Base-by-base conservation (phyloP, 169 alveolate genomes). In the Eimeria sp. region DNA sequence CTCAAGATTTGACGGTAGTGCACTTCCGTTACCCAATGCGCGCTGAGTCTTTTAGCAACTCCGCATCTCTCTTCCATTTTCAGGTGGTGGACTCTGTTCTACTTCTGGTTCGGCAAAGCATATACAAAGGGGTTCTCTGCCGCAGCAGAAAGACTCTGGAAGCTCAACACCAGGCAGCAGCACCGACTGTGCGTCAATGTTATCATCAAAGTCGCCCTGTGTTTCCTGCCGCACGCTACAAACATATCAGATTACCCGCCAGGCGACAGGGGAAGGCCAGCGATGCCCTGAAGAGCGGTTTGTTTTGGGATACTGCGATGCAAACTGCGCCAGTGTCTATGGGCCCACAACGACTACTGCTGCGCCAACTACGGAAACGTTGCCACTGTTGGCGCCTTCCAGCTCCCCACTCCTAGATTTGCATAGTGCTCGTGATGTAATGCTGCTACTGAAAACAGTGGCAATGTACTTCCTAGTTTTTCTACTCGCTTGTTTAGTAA, bases 341-440 rank as follows among this genome's bases (percentile, higher is more conserved):
- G 78, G 94, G 83, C 65, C 83, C 83, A 84, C 92, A 58, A 87
- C 82, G 40, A 86, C 93, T 20, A 86, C 93, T 9, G 63, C 93
- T 40, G 3, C n/a, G 27, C 16, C 82, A 86, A 30, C 40, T 18
- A 61, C 63, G 47, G 27, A 82, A 51, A 63, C 63, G 20, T 20
- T 61, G 47, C 83, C 75, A 2, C 11, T 43, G 40, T 13, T 47
- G 45, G 40, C 83, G 27, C 22, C 94, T 65, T 45, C 82, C 65
- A 63, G 70, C 27, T 10, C 63, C 63, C 70, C 67, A 0, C 3
- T 2, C 61, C 3, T 87, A 43, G 45, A 63, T 47, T 1, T 87
- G 25, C 34, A 65, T 25, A 34, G 65, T 87, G 83, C 58, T n/a
- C 58, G 65, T 40, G 83, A 87, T 65, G 63, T 65, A 63, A 61